Conservation (phyloP, 1,139 yeast genomes). For the Hemisphaericaspora xylanilytica region DNA sequence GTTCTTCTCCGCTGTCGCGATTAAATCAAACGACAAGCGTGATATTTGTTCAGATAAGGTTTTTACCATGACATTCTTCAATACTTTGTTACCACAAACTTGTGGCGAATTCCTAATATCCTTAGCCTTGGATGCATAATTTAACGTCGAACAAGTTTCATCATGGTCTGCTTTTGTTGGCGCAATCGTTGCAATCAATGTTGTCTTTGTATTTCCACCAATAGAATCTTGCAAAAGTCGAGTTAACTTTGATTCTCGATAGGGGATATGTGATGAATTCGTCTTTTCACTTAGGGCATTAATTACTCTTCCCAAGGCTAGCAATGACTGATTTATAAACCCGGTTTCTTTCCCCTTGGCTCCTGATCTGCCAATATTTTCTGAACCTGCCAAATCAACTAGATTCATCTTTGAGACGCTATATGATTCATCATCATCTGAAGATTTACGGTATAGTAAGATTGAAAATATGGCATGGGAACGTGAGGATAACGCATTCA, state of each 20-base stretch:
- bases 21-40: slow-evolving; percentile 54
- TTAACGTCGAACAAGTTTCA: slow-evolving; percentile 79
- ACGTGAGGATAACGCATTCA: slow-evolving; percentile 68
- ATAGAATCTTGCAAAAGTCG: slow-evolving; percentile 76
- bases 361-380: slow-evolving; percentile 75
- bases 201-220: slow-evolving; percentile 80
- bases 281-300: slow-evolving; percentile 50
- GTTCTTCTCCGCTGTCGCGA: slow-evolving; percentile 59
- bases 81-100: slow-evolving; percentile 46
- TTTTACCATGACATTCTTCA: slow-evolving; percentile 58
- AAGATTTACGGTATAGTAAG: slow-evolving; percentile 47
- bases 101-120: slow-evolving; percentile 75
- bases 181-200: slow-evolving; percentile 77
- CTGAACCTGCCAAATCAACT: slow-evolving; percentile 90
- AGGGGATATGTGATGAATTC: slow-evolving; percentile 61
- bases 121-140: slow-evolving; percentile 81
- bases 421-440: slow-evolving; percentile 20
- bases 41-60: slow-evolving; percentile 58
- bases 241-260: slow-evolving; percentile 81
- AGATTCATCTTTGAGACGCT: slow-evolving; percentile 68
- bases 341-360: slow-evolving; percentile 90
- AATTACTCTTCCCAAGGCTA: slow-evolving; percentile 83
- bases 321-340: slow-evolving; percentile 75
- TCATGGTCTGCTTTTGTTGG: slow-evolving; percentile 74
- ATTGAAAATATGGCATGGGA: slow-evolving; percentile 74